These are phyloP conservation scores for Penicillium sp. DNA, from an alignment of 2,329 filamentous ascomycete genomes.

Conservation along the genomic window DNA sequence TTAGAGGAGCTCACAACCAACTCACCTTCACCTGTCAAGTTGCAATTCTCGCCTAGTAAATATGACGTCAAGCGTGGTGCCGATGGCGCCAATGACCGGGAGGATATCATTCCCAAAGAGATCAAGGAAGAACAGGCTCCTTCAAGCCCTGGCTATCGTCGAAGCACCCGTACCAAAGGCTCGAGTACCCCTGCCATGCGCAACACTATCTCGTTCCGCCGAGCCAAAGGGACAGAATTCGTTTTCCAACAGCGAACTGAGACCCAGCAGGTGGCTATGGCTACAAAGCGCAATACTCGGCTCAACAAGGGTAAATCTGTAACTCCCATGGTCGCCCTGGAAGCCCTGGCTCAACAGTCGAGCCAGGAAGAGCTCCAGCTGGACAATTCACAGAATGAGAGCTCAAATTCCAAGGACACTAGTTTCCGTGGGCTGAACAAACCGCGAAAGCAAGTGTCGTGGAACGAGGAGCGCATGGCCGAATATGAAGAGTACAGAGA, in stretches of 20 bases:
- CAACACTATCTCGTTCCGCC: conserved; percentile 44
- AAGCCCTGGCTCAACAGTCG: conserved; percentile 25
- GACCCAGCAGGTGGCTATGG: conserved; percentile 42
- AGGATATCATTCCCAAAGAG: conserved; percentile 19
- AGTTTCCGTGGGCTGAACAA: conserved; percentile 12
- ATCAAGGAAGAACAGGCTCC: conserved; percentile 21
- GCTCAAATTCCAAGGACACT: conserved; percentile 3
- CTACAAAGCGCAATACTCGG: conserved; percentile 46
- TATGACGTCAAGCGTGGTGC: conserved; percentile 5
- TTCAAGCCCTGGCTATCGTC: conserved; percentile 33
- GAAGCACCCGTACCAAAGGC: conserved; percentile 39
- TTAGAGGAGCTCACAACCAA: conserved; percentile 41
- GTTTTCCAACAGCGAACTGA: conserved; percentile 45
- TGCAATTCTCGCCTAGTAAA: conserved; percentile 33
- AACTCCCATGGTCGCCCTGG: conserved; percentile 34
- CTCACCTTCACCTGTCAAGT: conserved; percentile 40
- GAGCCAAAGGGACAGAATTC: conserved; percentile 48
- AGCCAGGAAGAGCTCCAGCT: conserved; percentile 2
- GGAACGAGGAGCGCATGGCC: conserved; percentile 41
- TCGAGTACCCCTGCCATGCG: conserved; percentile 30
- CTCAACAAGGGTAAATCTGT: conserved; percentile 43
- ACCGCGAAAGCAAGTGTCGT: conserved; percentile 35
- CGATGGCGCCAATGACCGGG: conserved; percentile 11
- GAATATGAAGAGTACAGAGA: conserved; percentile 34
- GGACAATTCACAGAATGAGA: conserved; percentile 7